phyloP scores from a whole-genome alignment of 225 moss, liverwort and hornwort genomes.

The Pleurozium schreberi region DNA sequence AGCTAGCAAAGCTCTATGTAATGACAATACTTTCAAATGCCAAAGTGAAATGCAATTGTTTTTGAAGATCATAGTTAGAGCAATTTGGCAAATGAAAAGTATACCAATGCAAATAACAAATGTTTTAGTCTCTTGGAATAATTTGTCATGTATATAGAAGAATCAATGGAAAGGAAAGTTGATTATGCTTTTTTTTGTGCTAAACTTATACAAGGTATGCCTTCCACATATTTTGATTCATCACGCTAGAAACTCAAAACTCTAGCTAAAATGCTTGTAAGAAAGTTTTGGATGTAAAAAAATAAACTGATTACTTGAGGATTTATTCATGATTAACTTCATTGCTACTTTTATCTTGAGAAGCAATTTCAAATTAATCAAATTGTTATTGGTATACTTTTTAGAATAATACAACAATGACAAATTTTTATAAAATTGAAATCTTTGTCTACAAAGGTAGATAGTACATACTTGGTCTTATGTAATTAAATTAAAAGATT shows the following conservation, averaged over 20 bases:
- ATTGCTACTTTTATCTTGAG: neutral
- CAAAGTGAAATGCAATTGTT: no score
- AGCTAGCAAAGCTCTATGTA: no score
- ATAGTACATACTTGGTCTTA: neutral
- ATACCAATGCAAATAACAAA: no score
- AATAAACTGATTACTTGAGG: neutral
- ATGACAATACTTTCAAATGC: no score
- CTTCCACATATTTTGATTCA: neutral
- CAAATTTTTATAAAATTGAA: no score
- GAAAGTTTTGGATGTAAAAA: neutral
- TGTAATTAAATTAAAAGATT: neutral
- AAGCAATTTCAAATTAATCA: no score
- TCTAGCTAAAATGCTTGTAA: neutral
- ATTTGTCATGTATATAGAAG: no score
- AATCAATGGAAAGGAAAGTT: neutral
- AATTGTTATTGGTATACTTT: no score
- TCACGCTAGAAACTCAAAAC: neutral
- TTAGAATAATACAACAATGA: no score
- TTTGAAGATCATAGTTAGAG: no score
- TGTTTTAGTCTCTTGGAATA: no score
- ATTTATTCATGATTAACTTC: neutral
- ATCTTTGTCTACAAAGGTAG: neutral
- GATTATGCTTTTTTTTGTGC: fast-evolving
- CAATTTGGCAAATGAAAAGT: no score
- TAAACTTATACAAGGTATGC: neutral